A percentile compares a stretch with the other conserved stretches of the same genome.
phyloP scores from a whole-genome alignment of 2,329 filamentous ascomycete genomes.

The Venturia carpophila region DNA sequence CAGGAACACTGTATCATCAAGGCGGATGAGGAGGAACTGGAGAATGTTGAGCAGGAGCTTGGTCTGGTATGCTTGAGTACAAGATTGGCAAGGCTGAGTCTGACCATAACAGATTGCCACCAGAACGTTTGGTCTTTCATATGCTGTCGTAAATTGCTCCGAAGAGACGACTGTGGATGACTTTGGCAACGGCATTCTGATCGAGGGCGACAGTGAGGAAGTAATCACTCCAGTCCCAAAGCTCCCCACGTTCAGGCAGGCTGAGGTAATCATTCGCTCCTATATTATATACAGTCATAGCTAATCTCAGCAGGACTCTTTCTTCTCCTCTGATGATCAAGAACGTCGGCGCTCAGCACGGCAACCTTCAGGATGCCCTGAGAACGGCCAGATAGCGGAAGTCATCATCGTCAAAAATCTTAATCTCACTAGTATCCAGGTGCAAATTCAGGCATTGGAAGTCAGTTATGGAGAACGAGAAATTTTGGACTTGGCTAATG shows the following conservation, averaged over 20 bases:
- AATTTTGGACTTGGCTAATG: neutral
- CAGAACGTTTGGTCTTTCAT: conserved; percentile 64
- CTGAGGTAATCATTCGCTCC: neutral
- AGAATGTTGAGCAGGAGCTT: conserved; percentile 66
- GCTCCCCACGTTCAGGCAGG: neutral
- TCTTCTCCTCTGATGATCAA: conserved; percentile 12
- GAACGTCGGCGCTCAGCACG: neutral
- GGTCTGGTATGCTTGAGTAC: conserved; percentile 22
- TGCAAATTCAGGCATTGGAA: conserved; percentile 74
- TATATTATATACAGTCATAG: too few species aligned
- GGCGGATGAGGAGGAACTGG: conserved; percentile 53
- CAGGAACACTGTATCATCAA: conserved; percentile 85
- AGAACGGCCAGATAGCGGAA: conserved; percentile 54
- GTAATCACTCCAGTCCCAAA: conserved; percentile 20
- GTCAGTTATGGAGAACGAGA: conserved; percentile 27
- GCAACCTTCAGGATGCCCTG: neutral
- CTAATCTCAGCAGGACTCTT: neutral
- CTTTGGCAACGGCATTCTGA: conserved; percentile 64
- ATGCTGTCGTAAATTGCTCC: conserved; percentile 64
- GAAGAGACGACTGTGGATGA: conserved; percentile 69
- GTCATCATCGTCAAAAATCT: conserved; percentile 76
- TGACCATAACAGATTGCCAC: conserved; percentile 31
- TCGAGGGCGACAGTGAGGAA: conserved; percentile 24
- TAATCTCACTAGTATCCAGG: conserved; percentile 59
- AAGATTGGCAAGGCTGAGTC: conserved; percentile 17